phyloP scores from a whole-genome alignment of 202 grass and related monocot species.

The Dendrocalamus latiflorus region DNA sequence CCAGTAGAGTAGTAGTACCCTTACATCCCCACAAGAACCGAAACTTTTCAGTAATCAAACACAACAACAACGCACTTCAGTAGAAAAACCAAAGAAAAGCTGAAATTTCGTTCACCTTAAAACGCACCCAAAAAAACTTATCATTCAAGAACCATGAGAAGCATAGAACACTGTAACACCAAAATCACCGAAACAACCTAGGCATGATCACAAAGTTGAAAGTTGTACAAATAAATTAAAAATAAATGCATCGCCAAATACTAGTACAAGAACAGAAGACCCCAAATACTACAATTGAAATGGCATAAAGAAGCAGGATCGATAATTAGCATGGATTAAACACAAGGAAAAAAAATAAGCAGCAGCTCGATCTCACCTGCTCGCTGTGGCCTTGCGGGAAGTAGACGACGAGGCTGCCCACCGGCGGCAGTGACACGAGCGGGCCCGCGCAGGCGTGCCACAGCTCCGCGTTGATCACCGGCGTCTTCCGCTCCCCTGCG shows the following conservation, averaged over 20 bases:
- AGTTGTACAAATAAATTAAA: background rate
- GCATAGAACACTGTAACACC: background rate
- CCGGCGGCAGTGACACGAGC: slow-evolving; percentile 82
- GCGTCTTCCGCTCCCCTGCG: slow-evolving; percentile 72
- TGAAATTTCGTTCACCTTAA: background rate
- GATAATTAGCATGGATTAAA: background rate
- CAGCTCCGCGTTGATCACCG: slow-evolving; percentile 83
- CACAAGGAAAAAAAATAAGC: background rate
- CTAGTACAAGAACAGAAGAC: background rate
- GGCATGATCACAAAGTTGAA: background rate
- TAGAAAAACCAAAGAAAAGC: background rate
- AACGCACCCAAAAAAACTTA: background rate
- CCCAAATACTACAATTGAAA: background rate
- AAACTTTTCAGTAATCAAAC: background rate
- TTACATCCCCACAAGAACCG: background rate
- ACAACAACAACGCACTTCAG: background rate
- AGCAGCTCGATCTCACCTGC: slow-evolving; percentile 53
- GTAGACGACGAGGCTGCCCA: slow-evolving; percentile 99
- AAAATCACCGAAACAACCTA: background rate
- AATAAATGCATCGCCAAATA: background rate
- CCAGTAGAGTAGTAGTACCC: background rate
- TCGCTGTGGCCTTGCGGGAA: slow-evolving; percentile 98
- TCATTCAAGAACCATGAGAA: background rate
- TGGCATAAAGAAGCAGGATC: background rate
- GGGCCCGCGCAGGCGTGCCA: slow-evolving; percentile 98